Evolutionary conservation across 2,329 filamentous ascomycete species (phyloP), one percentile per base, ranked within the genome.

Genomic region (Claviceps monticola): DNA sequence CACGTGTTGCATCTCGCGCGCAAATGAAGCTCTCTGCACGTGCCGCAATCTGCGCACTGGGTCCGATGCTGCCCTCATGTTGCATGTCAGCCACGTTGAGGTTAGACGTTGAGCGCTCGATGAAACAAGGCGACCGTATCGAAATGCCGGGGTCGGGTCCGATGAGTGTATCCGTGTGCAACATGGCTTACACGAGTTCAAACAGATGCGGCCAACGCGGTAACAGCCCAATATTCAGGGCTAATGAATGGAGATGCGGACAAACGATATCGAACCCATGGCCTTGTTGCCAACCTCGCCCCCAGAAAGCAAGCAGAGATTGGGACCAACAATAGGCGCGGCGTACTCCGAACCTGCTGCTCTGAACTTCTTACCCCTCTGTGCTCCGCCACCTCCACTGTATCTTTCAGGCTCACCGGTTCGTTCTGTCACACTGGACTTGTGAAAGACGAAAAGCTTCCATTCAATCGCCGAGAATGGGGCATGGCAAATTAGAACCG

Each of bases 181-280:
- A 37, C 52, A 51, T 51, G 52, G 52, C 38, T 36, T 34, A 51
- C 52, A 53, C 52, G 52, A 51, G 52, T 48, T 37, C 9, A 46
- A 34, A 41, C 38, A 23, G 49, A 41, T 29, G 44, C 36, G 46
- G 39, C 46, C 34, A 41, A 50, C 36, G 14, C 38, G 41, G 42
- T 19, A 29, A 34, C 49, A 51, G 44, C 5, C 39, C 21, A 34
- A 16, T 42, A 42, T n/a, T 45, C 52, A 53, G 45, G 52, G 46
- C 26, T 46, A 26, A 16, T 37, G 37, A 26, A 16, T 42, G 37
- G 42, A 29, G 36, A 46, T 36, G 38, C 16, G 34, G 9, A 42
- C 41, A 21, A 37, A 44, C 19, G 21, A 19, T 17, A n/a, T 44
- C 38, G 48, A 36, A 19, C 6, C 11, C 38, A 42, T 23, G 37